Conservation (phyloP, 108 stramenopile species). For the Skeletonema grethae region DNA sequence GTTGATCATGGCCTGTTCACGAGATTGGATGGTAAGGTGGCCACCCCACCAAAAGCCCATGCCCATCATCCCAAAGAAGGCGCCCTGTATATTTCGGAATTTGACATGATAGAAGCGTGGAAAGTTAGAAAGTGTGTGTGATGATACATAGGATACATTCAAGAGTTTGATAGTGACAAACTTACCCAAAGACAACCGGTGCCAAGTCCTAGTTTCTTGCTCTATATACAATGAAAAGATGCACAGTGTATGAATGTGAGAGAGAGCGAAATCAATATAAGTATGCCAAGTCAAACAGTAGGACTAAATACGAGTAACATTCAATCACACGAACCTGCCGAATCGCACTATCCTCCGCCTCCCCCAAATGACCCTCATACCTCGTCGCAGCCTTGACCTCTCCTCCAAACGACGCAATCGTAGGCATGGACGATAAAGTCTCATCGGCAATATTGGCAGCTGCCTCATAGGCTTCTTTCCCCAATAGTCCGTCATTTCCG, state of each 20-base stretch:
- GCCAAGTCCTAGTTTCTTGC: conserved; percentile 32
- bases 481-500: conserved; percentile 31
- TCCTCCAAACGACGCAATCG: conserved; percentile 23
- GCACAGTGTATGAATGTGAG: not conserved
- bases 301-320: not conserved
- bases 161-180: not conserved
- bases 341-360: conserved; percentile 36
- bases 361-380: conserved; percentile 32
- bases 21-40: conserved; percentile 19
- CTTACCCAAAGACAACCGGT: conserved; percentile 26
- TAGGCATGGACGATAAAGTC: conserved; percentile 40
- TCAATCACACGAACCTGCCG: conserved; percentile 12
- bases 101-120: not conserved
- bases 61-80: conserved; percentile 40
- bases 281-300: no score
- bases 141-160: no score
- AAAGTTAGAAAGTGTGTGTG: not conserved
- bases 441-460: conserved; percentile 45
- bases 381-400: conserved; percentile 31
- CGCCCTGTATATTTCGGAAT: conserved; percentile 9
- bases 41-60: conserved; percentile 43
- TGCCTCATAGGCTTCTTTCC: conserved; percentile 43
- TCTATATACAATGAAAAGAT: conserved; percentile 2
- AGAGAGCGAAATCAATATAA: no score
- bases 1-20: conserved; percentile 29